These are phyloP conservation scores for Nicotiana undulata DNA, from an alignment of 257 asterid species.

Conservation along the genomic window DNA sequence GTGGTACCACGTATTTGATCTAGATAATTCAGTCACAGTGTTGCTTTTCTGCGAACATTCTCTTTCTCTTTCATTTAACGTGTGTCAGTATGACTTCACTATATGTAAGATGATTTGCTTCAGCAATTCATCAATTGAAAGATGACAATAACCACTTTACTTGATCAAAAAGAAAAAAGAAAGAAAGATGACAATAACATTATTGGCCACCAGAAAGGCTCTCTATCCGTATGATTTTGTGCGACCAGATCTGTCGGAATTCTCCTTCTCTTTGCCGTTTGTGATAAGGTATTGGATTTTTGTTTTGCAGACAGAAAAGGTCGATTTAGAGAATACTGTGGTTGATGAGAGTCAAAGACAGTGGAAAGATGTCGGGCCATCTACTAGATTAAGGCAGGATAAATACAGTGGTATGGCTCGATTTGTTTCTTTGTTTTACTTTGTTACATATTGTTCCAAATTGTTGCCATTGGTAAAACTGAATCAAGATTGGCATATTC, in stretches of 20 bases:
- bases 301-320: conserved; percentile 84
- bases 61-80: no score
- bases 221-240: background rate
- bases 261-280: background rate
- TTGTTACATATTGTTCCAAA: background rate
- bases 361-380: conserved; percentile 50
- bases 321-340: conserved; percentile 93
- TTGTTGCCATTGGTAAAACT: background rate
- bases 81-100: no score
- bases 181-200: background rate
- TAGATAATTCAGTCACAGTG: no score
- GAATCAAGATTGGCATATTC: background rate
- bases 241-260: background rate
- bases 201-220: background rate
- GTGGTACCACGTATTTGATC: no score
- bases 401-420: conserved; percentile 67
- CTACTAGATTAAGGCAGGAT: conserved; percentile 70
- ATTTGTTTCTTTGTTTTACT: background rate
- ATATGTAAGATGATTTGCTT: no score
- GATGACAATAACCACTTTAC: background rate
- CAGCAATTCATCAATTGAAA: no score
- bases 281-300: background rate
- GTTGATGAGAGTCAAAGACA: conserved; percentile 97
- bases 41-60: no score
- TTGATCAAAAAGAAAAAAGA: background rate